Evolutionary conservation across 495 filamentous ascomycete species (phyloP).

Genomic region (Aspergillus mulundensis): DNA sequence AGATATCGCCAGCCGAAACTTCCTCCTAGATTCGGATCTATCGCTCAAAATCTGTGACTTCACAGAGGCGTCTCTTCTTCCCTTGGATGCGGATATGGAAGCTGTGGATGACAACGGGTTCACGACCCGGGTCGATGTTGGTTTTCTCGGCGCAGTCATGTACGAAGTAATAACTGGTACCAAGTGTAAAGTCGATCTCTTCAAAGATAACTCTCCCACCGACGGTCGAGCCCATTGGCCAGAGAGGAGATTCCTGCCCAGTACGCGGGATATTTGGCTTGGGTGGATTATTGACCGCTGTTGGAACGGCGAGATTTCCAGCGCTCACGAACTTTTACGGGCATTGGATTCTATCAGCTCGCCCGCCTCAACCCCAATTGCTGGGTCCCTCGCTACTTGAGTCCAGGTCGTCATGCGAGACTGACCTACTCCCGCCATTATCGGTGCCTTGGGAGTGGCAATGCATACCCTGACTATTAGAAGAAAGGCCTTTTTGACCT

Average conservation of each 20-base stretch:
- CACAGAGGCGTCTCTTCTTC: conserved; percentile 23
- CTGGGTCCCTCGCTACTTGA: too few relatives aligned
- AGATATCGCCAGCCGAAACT: conserved; percentile 29
- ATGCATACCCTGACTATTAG: too few relatives aligned
- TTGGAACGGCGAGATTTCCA: conserved; percentile 12
- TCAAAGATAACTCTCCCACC: conserved; percentile 15
- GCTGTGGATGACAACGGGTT: conserved; percentile 22
- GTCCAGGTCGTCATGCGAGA: too few relatives aligned
- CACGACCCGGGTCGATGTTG: conserved; percentile 22
- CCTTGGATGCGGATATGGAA: conserved; percentile 24
- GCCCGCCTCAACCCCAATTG: too few relatives aligned
- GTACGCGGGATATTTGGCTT: conserved; percentile 25
- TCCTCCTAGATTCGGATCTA: conserved; percentile 28
- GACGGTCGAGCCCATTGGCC: conserved; percentile 10
- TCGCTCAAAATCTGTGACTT: conserved; percentile 31
- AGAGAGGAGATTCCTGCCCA: conserved; percentile 19
- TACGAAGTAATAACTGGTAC: conserved; percentile 21
- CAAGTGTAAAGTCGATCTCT: conserved; percentile 24
- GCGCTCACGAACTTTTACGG: too few relatives aligned
- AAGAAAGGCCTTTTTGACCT: too few relatives aligned
- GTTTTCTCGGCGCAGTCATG: conserved; percentile 20
- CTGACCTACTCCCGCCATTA: too few relatives aligned
- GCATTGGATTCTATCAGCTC: too few relatives aligned
- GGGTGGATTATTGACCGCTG: conserved; percentile 28
- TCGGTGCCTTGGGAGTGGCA: too few relatives aligned